Base-by-base conservation (phyloP, 352 stramenopile genomes). In the Peronospora farinosa region DNA sequence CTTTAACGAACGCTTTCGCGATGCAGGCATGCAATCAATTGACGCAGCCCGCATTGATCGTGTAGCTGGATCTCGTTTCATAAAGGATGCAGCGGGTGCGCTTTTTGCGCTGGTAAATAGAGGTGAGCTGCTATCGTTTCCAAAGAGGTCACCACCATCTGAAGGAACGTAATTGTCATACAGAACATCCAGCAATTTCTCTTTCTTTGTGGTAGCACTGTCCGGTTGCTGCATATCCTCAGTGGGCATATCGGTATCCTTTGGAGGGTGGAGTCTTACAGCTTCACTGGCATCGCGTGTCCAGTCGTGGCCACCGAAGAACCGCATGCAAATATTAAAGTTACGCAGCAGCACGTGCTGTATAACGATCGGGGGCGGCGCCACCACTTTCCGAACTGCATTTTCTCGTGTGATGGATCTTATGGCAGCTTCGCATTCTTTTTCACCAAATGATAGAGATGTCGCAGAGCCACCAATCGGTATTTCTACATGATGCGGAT, bases 241-340 rank as follows among this genome's bases (percentile, higher is more conserved):
- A 7, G n/a, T n/a, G 10, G 44, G 37, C 9, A 0, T 35, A 19
- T 60, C 55, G 21, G 0, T 39, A 19, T 62, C 55, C 21, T 33
- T 57, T 6, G 19, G 11, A 39, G 44, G 53, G 31, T 56, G 57
- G 19, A 69, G 47, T 32, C 40, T 67, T 15, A 69, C 60, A 23
- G 54, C 63, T 47, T 85, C 78, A 17, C 62, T 67, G 1, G 63
- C 54, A 45, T 88, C 72, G 13, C 74, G 66, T 1, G 68, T 79
- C 82, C 81, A 95, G 50, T 95, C 84, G 10, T 69, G 87, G 0
- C 84, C 84, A 36, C 82, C 84, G 56, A 95, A 95, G 55, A 95
- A 89, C 2, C 82, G 76, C 73, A 92, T 88, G 63, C 83, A 88
- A 39, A 95, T 74, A 45, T 86, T 93, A 27, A 95, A 91, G 23